These are phyloP conservation scores for Pythium dissimile DNA, from an alignment of 352 stramenopile genomes.

Conservation along the genomic window DNA sequence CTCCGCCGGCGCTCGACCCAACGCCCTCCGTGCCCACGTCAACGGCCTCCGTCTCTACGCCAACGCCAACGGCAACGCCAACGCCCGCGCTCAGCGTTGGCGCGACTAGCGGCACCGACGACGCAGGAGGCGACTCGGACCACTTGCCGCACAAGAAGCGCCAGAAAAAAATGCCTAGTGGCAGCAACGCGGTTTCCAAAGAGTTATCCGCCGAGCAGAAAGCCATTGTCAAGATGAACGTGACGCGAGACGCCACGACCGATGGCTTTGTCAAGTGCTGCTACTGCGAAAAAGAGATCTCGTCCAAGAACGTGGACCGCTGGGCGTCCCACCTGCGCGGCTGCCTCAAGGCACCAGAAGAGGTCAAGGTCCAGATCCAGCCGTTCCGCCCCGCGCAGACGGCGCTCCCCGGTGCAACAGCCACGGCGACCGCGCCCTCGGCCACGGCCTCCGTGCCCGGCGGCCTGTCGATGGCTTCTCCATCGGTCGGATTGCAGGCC, in stretches of 20 bases:
- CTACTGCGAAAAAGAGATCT: constrained; percentile 85
- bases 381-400: constrained; percentile 32
- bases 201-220: constrained; percentile 73
- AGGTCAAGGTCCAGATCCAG: constrained; percentile 77
- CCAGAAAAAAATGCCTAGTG: constrained; percentile 20
- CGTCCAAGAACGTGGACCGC: constrained; percentile 78
- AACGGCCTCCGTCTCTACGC: too few species aligned
- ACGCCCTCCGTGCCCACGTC: neutral
- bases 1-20: constrained; percentile 3
- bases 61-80: too few species aligned
- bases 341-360: constrained; percentile 71
- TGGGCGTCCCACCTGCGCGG: constrained; percentile 79
- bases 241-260: constrained; percentile 45
- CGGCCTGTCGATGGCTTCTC: constrained; percentile 12
- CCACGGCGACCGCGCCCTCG: constrained; percentile 1
- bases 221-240: constrained; percentile 69
- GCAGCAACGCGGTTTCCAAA: constrained; percentile 32
- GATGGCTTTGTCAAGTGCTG: constrained; percentile 72
- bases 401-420: constrained; percentile 12
- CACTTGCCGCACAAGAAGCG: constrained; percentile 20
- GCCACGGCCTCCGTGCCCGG: constrained; percentile 12
- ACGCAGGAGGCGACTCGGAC: constrained; percentile 22
- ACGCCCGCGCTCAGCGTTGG: neutral
- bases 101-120: constrained; percentile 9
- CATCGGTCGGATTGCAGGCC: constrained; percentile 18